Base-by-base conservation (phyloP, 495 filamentous ascomycete genomes). In the Bacidia gigantensis region DNA sequence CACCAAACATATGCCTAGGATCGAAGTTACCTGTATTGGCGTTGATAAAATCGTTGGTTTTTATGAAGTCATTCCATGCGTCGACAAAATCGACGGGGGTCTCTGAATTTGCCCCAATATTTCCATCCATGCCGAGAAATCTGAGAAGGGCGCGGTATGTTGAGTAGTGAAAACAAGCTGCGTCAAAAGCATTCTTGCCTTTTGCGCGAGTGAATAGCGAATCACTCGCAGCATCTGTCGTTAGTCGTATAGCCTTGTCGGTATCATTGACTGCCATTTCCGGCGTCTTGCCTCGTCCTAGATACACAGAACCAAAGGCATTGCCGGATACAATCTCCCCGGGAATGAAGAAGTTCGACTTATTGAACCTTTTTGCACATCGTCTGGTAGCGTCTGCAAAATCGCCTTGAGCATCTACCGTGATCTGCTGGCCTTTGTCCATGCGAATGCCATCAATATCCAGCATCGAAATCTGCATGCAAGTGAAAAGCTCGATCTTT, bases 381-480 rank as follows among this genome's bases (percentile, higher is more conserved):
- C 64, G 50, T 18, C 71, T 66, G 46, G 70, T 65, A 45, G 50
- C 60, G 23, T 67, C 58, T 40, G 69, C 65, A 54, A 67, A 74
- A 32, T 71, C 67, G 49, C 62, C 71, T 50, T 67, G 64, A 5
- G 69, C 64, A 54, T 73, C 71, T 22, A 70, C 62, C 14, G 71
- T 74, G 23, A 73, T 64, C 45, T 72, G 67, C 38, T 70, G 53
- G 20, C 67, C 71, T 55, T 74, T 74, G 52, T 74, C 71, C 45
- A 74, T 69, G 5, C 71, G 67, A 51, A 68, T 73, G 20, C 71
- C 71, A 57, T 74, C 71, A 42, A 74, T 67, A 44, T 74, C 71
- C 32, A 74, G 58, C 69, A 71, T 69, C 26, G 62, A 51, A 44
- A 71, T 69, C 17, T 64, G 62, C 24, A 71, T 64, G 53, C 69